phyloP scores from a whole-genome alignment of 345 rosid species.

The Punica granatum region DNA sequence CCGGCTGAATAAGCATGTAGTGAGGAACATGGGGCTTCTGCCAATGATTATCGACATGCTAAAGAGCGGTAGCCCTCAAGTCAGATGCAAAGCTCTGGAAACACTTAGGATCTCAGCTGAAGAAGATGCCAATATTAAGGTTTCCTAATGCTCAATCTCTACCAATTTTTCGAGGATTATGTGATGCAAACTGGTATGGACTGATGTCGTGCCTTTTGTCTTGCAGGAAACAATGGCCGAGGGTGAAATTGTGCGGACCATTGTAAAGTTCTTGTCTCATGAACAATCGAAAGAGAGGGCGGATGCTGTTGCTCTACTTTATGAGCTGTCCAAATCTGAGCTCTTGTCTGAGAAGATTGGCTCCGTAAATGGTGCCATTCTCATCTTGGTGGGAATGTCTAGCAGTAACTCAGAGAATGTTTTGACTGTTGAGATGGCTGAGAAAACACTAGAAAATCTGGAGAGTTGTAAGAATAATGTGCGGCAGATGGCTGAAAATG shows the following conservation, averaged over 20 bases:
- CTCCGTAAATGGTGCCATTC: constrained; percentile 79
- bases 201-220: background rate
- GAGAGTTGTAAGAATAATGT: constrained; percentile 77
- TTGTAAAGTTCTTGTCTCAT: constrained; percentile 70
- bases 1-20: constrained; percentile 39
- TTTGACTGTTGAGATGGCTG: constrained; percentile 82
- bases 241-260: constrained; percentile 88
- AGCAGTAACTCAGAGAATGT: constrained; percentile 80
- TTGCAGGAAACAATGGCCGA: constrained; percentile 72
- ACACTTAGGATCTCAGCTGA: constrained; percentile 70
- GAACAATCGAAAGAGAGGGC: constrained; percentile 78
- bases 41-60: constrained; percentile 72
- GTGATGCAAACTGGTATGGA: constrained; percentile 3
- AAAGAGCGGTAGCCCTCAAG: constrained; percentile 65
- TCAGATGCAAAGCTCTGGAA: constrained; percentile 64
- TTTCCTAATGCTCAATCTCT: constrained; percentile 20
- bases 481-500: constrained; percentile 82
- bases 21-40: constrained; percentile 60
- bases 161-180: constrained; percentile 3
- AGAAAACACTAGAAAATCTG: constrained; percentile 66
- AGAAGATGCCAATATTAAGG: constrained; percentile 86
- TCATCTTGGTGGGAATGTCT: constrained; percentile 84
- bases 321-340: constrained; percentile 82
- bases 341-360: constrained; percentile 88
- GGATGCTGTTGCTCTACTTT: constrained; percentile 77